Conservation (phyloP, 441 rosid genomes). For the Metrosideros polymorpha region DNA sequence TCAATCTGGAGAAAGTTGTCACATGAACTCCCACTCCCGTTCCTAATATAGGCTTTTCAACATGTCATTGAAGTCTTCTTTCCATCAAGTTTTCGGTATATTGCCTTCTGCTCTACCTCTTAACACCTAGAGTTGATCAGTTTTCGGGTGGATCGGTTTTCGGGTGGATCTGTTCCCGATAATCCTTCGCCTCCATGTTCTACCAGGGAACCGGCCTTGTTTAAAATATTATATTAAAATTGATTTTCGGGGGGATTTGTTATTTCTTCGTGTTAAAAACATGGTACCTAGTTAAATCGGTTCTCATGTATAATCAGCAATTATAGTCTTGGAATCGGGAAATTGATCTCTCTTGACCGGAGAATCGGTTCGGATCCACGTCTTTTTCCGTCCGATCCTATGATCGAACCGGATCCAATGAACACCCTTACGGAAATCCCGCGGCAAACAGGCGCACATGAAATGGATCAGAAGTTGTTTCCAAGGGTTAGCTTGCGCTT, state of each 20-base stretch:
- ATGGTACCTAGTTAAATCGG: background rate
- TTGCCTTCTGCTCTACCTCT: background rate
- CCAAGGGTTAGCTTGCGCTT: background rate
- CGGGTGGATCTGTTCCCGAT: rapidly evolving
- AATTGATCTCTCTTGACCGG: background rate
- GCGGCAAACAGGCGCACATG: background rate
- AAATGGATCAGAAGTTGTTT: background rate
- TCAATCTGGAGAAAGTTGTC: background rate
- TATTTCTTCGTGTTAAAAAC: background rate
- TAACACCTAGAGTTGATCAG: background rate
- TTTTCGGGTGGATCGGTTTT: too few relatives aligned
- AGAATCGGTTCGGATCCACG: rapidly evolving
- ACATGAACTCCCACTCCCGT: rapidly evolving
- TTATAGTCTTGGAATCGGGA: background rate
- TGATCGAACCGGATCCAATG: background rate
- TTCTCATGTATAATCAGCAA: rapidly evolving
- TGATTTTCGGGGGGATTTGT: too few relatives aligned
- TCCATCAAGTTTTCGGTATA: background rate
- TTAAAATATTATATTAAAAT: too few relatives aligned
- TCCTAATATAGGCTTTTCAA: background rate
- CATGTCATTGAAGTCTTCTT: background rate
- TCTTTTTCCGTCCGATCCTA: background rate
- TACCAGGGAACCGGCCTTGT: rapidly evolving
- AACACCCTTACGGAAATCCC: background rate
- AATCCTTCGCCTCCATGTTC: background rate